Conservation (phyloP, 176 grass and related monocot genomes). For the Phyllostachys edulis region DNA sequence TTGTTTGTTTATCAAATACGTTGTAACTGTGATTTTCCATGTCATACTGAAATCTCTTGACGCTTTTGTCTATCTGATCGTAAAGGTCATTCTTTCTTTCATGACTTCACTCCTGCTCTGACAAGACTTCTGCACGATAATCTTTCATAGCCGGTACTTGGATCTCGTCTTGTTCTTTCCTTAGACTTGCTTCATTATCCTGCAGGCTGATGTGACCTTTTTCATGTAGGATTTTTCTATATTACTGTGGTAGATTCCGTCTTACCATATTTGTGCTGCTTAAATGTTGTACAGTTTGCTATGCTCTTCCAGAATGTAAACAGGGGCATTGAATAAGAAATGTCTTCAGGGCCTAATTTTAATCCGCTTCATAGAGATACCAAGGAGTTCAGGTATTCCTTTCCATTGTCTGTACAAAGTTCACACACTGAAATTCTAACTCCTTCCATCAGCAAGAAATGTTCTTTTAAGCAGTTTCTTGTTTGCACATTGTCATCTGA, state of each 20-base stretch:
- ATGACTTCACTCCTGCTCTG: background rate
- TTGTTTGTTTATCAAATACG: background rate
- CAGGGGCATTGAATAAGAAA: background rate
- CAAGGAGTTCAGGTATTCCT: conserved; percentile 2
- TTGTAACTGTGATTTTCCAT: background rate
- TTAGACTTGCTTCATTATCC: background rate
- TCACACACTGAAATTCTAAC: background rate
- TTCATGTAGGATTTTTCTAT: background rate
- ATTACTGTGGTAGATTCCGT: background rate
- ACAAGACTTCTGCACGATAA: background rate
- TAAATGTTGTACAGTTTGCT: conserved; percentile 17
- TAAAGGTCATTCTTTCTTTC: background rate
- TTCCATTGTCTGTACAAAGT: background rate
- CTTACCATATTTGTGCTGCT: background rate
- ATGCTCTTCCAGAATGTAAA: background rate
- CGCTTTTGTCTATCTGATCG: conserved; percentile 1
- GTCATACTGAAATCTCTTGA: background rate
- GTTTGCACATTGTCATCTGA: background rate
- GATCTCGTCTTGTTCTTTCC: background rate
- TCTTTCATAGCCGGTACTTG: background rate
- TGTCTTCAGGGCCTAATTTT: background rate
- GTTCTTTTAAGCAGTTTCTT: background rate
- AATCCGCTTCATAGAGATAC: background rate
- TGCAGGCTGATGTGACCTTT: background rate
- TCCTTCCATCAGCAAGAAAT: too few species aligned